These are phyloP conservation scores for Sporothrix sp. DNA, from an alignment of 2,329 filamentous ascomycete species.

Conservation along the genomic window DNA sequence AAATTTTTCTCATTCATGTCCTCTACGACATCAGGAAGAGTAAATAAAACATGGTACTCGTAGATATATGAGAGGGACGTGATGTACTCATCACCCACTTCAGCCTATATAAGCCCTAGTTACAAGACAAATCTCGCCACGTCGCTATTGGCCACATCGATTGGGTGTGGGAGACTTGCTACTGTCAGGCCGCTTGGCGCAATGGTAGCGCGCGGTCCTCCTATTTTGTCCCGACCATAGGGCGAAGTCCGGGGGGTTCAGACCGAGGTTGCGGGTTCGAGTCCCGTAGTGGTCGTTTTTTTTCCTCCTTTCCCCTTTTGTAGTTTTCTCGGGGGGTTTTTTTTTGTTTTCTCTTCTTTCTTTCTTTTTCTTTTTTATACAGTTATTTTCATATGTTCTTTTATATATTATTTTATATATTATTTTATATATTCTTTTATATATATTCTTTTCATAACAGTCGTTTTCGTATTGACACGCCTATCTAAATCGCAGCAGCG, in stretches of 20 bases:
- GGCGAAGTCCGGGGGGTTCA: slow-evolving; percentile 14
- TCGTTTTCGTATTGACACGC: no score
- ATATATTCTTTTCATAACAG: no score
- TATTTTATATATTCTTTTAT: neutral
- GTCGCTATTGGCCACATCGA: slow-evolving; percentile 17
- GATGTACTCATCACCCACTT: neutral
- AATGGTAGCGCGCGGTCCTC: slow-evolving; percentile 23
- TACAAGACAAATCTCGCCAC: slow-evolving; percentile 1
- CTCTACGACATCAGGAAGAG: no score
- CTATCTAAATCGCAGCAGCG: slow-evolving; percentile 1
- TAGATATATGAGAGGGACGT: neutral
- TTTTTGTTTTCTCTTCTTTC: neutral
- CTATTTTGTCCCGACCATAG: slow-evolving; percentile 18
- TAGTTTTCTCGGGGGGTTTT: neutral
- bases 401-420: neutral
- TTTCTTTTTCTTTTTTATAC: neutral
- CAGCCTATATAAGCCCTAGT: slow-evolving; percentile 15
- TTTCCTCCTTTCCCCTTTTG: neutral
- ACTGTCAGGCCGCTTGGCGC: slow-evolving; percentile 19
- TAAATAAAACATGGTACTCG: no score
- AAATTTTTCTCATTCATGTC: no score
- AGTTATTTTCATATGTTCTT: neutral
- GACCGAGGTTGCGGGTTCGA: slow-evolving; percentile 22
- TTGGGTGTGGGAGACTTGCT: slow-evolving; percentile 4
- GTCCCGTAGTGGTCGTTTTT: slow-evolving; percentile 21